Percentiles rank a stretch among this genome's conserved stretches.
phyloP scores from a whole-genome alignment of 345 rosid genomes.

The Citrus glauca region DNA sequence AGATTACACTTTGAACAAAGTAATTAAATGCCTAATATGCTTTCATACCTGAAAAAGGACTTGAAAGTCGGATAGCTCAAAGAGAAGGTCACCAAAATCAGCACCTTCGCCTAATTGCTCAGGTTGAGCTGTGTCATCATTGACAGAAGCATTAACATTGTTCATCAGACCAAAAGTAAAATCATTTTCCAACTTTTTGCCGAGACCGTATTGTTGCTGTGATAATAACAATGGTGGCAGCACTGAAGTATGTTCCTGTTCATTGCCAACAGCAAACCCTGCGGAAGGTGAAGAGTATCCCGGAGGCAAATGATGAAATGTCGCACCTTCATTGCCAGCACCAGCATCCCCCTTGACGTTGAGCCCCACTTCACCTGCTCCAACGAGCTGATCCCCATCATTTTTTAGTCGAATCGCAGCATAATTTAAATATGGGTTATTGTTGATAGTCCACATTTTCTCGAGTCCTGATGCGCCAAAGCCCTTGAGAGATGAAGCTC shows the following conservation, averaged over 20 bases:
- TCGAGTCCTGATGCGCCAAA: background rate
- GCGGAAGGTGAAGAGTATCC: conserved; percentile 5
- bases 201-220: conserved; percentile 4
- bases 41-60: conserved; percentile 11
- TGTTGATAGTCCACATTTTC: background rate
- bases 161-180: background rate
- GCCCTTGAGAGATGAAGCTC: background rate
- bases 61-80: background rate
- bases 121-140: background rate
- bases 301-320: background rate
- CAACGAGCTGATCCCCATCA: conserved; percentile 6
- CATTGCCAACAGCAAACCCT: background rate
- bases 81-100: background rate
- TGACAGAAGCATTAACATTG: background rate
- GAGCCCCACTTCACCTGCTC: conserved; percentile 2
- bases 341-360: background rate
- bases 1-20: background rate
- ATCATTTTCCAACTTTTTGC: conserved; percentile 1
- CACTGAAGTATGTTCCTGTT: conserved; percentile 2
- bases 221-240: background rate
- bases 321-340: background rate
- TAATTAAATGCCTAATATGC: background rate
- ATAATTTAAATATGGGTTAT: background rate
- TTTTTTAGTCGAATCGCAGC: conserved; percentile 10
- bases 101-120: background rate